These are phyloP conservation scores for Cytospora mali DNA, from an alignment of 2,329 filamentous ascomycete species.

Conservation along the genomic window DNA sequence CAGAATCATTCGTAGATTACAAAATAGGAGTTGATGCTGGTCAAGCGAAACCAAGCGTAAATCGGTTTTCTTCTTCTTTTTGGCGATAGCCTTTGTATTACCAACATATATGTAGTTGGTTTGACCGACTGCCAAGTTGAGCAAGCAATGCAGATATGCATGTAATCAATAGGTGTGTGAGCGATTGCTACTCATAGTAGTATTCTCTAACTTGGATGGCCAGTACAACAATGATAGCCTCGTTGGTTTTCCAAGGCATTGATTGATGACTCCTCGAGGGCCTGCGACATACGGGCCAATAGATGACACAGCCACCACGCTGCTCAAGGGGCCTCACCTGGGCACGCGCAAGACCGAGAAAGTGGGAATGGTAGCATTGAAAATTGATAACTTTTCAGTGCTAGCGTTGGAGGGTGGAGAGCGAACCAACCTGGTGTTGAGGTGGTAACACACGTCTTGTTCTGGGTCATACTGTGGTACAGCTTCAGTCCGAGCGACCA, in stretches of 20 bases:
- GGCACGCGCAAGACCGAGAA: neutral
- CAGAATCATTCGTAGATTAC: no score
- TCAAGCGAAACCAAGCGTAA: neutral
- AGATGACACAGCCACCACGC: neutral
- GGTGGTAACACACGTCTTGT: neutral
- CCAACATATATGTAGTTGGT: no score
- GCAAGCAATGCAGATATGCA: neutral
- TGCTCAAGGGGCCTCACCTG: neutral
- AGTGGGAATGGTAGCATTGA: neutral
- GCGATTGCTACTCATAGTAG: neutral
- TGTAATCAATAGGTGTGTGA: neutral
- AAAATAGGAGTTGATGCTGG: no score
- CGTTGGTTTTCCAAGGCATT: neutral
- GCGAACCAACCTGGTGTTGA: neutral
- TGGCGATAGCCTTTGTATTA: no score
- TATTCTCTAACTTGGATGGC: neutral
- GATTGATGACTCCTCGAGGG: neutral
- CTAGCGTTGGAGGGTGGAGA: neutral
- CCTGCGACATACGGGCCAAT: neutral
- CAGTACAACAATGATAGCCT: neutral
- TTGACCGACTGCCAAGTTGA: neutral
- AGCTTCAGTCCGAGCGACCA: neutral
- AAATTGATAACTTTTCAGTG: neutral
- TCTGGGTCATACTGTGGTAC: neutral
- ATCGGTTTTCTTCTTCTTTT: no score